Percentiles rank a stretch among this genome's conserved stretches.
Evolutionary conservation across 345 rosid species (phyloP).

Genomic region (Lenwebbia sp.): DNA sequence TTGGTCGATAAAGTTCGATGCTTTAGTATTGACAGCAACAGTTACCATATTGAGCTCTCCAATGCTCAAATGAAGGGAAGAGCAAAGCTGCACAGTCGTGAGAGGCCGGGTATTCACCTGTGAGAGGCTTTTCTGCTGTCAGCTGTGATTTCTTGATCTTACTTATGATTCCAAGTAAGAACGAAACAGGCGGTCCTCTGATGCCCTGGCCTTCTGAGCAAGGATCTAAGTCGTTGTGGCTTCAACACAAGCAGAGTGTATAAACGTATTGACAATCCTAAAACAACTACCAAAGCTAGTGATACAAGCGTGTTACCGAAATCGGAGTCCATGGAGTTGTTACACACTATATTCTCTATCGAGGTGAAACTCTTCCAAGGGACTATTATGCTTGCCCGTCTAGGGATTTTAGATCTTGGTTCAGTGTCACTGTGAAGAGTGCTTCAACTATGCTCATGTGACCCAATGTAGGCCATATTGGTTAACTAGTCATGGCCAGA

Average conservation of each 20-base stretch:
- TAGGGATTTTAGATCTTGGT: neutral
- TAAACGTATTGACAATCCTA: neutral
- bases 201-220: neutral
- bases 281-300: neutral
- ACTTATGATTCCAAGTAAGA: neutral
- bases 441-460: neutral
- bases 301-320: neutral
- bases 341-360: neutral
- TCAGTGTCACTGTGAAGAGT: neutral
- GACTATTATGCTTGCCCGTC: neutral
- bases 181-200: neutral
- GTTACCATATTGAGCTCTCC: neutral
- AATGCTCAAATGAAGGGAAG: constrained; percentile 3
- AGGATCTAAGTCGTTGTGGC: neutral
- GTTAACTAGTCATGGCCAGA: neutral
- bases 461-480: neutral
- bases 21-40: neutral
- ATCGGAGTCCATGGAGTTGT: neutral
- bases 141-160: neutral
- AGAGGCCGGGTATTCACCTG: neutral
- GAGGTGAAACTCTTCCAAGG: neutral
- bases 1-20: neutral
- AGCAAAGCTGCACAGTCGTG: neutral
- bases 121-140: neutral
- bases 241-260: neutral